These are phyloP conservation scores for Claviceps sp. DNA, from an alignment of 2,329 filamentous ascomycete species.

Conservation along the genomic window DNA sequence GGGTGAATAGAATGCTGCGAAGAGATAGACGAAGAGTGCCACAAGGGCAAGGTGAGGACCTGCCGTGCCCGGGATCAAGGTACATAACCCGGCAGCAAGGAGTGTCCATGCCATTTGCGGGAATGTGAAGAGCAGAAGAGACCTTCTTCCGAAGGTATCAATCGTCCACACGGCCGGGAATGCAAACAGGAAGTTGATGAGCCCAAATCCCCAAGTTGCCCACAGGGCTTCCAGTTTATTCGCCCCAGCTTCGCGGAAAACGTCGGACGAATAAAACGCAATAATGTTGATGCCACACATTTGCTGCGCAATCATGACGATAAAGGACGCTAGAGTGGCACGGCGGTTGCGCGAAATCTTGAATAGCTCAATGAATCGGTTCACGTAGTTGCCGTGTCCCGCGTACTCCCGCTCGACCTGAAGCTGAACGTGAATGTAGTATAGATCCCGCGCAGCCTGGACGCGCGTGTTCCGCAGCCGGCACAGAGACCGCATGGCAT, in stretches of 20 bases:
- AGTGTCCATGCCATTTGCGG: constrained; percentile 29
- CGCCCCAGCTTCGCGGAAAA: constrained; percentile 46
- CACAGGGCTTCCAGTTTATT: constrained; percentile 41
- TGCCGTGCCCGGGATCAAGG: constrained; percentile 29
- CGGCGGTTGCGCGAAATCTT: constrained; percentile 55
- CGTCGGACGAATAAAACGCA: constrained; percentile 59
- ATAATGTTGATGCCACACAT: constrained; percentile 63
- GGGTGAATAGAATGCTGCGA: constrained; percentile 36
- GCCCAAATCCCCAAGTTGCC: constrained; percentile 43
- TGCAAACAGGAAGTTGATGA: constrained; percentile 45
- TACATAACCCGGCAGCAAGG: constrained; percentile 32
- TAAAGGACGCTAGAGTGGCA: constrained; percentile 63
- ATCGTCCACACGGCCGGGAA: constrained; percentile 47
- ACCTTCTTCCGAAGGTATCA: constrained; percentile 41
- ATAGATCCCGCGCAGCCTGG: constrained; percentile 47
- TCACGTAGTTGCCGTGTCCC: constrained; percentile 41
- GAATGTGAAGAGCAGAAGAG: constrained; percentile 30
- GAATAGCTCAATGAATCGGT: constrained; percentile 52
- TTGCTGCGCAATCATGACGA: constrained; percentile 69
- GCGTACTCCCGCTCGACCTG: constrained; percentile 42
- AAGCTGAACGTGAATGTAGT: constrained; percentile 52
- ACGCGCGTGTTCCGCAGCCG: constrained; percentile 39
- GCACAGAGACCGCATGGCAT: constrained; percentile 45
- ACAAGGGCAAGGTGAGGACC: constrained; percentile 29
- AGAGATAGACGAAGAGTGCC: constrained; percentile 44